These are phyloP conservation scores for Isochrysis galbana DNA, from an alignment of 78 protist species.

Conservation along the genomic window DNA sequence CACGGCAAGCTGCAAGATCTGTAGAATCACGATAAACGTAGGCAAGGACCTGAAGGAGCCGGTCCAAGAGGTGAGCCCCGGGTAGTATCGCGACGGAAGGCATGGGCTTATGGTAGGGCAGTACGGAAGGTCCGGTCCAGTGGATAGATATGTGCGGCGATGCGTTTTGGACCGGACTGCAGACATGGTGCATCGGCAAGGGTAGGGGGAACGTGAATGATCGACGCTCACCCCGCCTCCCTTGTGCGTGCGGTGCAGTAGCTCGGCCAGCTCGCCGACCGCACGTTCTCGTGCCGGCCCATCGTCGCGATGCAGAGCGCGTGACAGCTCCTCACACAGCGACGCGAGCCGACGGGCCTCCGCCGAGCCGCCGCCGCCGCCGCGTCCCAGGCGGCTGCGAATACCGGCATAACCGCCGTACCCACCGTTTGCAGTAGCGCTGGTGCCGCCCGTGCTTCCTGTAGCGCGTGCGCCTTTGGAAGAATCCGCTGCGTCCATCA, in stretches of 20 bases:
- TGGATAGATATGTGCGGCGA: no score
- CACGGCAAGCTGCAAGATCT: not conserved
- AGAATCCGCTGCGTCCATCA: no score
- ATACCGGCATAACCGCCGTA: not conserved
- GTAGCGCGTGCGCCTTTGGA: no score
- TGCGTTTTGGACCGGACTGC: no score
- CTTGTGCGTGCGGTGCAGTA: not conserved
- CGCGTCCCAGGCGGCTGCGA: not conserved
- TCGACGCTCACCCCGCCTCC: no score
- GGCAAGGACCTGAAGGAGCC: not conserved
- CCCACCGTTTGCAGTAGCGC: not conserved
- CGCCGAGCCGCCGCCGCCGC: not conserved
- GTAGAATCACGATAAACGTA: not conserved
- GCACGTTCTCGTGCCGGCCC: not conserved
- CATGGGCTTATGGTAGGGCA: no score
- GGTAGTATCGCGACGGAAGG: no score
- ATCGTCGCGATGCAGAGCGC: not conserved
- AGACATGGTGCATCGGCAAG: no score
- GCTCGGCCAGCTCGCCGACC: not conserved
- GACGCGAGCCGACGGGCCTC: not conserved
- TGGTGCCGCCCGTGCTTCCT: no score
- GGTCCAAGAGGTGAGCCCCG: no score
- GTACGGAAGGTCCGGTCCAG: no score
- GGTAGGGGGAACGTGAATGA: no score
- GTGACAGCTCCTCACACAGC: not conserved